These are phyloP conservation scores for Talaromyces sp. DNA, from an alignment of 2,329 filamentous ascomycete genomes.

Conservation along the genomic window DNA sequence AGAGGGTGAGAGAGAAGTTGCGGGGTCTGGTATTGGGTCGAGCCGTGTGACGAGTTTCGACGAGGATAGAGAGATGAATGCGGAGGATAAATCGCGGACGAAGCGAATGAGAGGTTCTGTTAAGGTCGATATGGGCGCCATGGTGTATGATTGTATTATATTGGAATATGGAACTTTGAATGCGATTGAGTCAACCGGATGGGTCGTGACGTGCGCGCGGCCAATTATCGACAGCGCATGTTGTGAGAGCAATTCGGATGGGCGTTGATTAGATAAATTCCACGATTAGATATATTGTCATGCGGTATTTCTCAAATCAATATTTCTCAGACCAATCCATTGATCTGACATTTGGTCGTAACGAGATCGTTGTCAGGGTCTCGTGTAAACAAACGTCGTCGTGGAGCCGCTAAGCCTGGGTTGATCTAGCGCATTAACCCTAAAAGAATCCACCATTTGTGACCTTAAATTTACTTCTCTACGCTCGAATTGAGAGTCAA, in stretches of 20 bases:
- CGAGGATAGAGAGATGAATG: slow-evolving; percentile 14
- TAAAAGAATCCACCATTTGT: neutral
- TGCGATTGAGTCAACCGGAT: neutral
- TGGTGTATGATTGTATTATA: neutral
- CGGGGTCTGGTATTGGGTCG: slow-evolving; percentile 3
- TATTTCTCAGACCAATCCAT: neutral
- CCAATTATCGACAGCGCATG: slow-evolving; percentile 2
- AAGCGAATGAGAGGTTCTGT: slow-evolving; percentile 9
- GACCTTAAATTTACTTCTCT: neutral
- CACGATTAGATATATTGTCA: neutral
- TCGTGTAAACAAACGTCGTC: slow-evolving; percentile 3
- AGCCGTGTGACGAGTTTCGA: neutral
- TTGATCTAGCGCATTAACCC: neutral
- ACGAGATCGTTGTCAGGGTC: neutral
- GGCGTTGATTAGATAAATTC: neutral
- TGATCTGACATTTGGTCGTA: neutral
- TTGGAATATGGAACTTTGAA: neutral
- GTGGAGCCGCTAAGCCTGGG: neutral
- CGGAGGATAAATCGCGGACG: slow-evolving; percentile 11
- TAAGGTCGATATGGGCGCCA: slow-evolving; percentile 15
- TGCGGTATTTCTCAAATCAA: neutral
- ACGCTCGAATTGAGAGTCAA: neutral
- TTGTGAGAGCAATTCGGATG: neutral
- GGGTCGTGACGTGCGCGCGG: neutral
- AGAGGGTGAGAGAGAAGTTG: neutral